Percentiles rank a stretch among this genome's conserved stretches.
Evolutionary conservation across 371 early-diverging fungal genomes (phyloP).

Genomic region (Entomophthora muscae): DNA sequence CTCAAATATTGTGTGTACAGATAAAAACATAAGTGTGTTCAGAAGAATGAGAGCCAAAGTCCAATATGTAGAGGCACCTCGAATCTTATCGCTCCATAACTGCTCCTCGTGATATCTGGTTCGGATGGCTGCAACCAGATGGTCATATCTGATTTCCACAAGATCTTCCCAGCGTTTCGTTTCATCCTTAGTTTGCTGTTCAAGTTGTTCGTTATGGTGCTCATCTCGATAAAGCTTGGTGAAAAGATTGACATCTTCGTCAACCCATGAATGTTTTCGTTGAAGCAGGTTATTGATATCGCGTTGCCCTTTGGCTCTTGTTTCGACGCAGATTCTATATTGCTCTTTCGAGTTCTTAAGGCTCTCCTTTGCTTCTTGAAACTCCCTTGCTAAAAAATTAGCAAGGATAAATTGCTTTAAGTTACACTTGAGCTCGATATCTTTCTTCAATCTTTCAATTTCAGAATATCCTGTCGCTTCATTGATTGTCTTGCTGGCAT

Average conservation of each 20-base stretch:
- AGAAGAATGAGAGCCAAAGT: slow-evolving; percentile 61
- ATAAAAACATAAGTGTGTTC: slow-evolving; percentile 49
- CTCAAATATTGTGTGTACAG: slow-evolving; percentile 60
- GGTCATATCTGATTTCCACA: slow-evolving; percentile 51
- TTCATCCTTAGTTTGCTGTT: slow-evolving; percentile 31
- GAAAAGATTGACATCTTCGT: slow-evolving; percentile 67
- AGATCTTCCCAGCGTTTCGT: slow-evolving; percentile 38
- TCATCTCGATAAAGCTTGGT: slow-evolving; percentile 73
- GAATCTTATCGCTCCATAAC: slow-evolving; percentile 93
- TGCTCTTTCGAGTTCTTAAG: slow-evolving; percentile 42
- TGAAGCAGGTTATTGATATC: slow-evolving; percentile 76
- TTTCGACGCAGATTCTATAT: slow-evolving; percentile 49
- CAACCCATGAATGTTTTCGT: slow-evolving; percentile 71
- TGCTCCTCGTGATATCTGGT: slow-evolving; percentile 81
- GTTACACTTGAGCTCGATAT: slow-evolving; percentile 46
- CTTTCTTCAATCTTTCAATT: slow-evolving; percentile 49
- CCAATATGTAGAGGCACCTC: slow-evolving; percentile 68
- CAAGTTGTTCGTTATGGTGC: slow-evolving; percentile 48
- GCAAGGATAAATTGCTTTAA: background rate
- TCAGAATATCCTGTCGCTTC: slow-evolving; percentile 64
- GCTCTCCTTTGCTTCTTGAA: slow-evolving; percentile 31
- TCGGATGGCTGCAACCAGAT: slow-evolving; percentile 48
- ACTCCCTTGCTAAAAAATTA: slow-evolving; percentile 19
- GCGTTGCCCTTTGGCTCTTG: slow-evolving; percentile 54
- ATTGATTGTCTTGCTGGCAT: slow-evolving; percentile 20